A percentile compares a stretch with the other conserved stretches of the same genome.
Conservation (phyloP, 2,329 filamentous ascomycete genomes). For the Pseudogymnoascus sp. region DNA sequence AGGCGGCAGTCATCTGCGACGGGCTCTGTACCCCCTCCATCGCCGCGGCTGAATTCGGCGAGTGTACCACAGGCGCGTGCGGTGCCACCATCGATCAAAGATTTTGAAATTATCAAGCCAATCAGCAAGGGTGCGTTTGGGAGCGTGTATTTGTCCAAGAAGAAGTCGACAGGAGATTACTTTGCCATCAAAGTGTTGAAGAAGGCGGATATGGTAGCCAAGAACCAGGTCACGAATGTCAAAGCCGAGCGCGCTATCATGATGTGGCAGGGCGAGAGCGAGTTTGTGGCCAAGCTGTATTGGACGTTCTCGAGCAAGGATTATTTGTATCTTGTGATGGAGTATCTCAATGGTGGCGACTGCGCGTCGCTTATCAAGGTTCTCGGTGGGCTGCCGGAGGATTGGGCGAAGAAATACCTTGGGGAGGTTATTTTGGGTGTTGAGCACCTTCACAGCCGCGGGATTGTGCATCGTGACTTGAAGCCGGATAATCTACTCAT, state of each 20-base stretch:
- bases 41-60: constrained; percentile 70
- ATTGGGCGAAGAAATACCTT: constrained; percentile 97
- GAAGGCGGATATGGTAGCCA: constrained; percentile 99
- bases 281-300: constrained; percentile 97
- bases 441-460: constrained; percentile 86
- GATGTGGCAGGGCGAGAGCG: constrained; percentile 99
- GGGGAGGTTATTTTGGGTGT: constrained; percentile 95
- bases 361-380: constrained; percentile 95
- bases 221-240: constrained; percentile 98
- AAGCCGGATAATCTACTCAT: constrained; percentile 97
- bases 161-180: constrained; percentile 96
- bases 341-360: constrained; percentile 95
- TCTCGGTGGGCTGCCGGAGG: constrained; percentile 82
- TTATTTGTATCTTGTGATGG: constrained; percentile 97
- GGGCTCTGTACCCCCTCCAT: constrained; percentile 62
- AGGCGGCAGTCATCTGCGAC: constrained; percentile 86
- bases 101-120: constrained; percentile 98
- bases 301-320: constrained; percentile 99
- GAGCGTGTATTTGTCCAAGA: constrained; percentile 95
- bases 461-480: constrained; percentile 92
- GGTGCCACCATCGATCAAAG: constrained; percentile 91
- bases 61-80: constrained; percentile 76
- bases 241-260: constrained; percentile 98
- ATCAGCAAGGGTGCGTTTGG: constrained; percentile 99
- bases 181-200: constrained; percentile 98